These are phyloP conservation scores for Ophiostoma quercus DNA, from an alignment of 2,329 filamentous ascomycete genomes.

Conservation along the genomic window DNA sequence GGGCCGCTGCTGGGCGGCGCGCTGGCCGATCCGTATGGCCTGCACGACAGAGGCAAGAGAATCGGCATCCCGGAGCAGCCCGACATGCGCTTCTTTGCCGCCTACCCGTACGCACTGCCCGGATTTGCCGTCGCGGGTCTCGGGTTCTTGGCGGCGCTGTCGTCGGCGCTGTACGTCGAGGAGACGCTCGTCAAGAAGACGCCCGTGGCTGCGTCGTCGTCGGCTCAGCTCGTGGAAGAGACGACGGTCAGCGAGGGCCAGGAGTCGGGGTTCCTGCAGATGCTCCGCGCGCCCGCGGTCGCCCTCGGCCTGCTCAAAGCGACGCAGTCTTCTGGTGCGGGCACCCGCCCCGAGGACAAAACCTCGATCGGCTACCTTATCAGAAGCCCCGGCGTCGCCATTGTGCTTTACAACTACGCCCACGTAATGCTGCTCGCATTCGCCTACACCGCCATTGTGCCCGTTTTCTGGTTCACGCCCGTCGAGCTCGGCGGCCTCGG, in stretches of 20 bases:
- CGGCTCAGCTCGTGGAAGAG: conserved; percentile 9
- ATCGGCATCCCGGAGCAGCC: background rate
- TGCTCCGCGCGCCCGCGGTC: background rate
- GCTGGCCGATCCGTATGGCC: conserved; percentile 60
- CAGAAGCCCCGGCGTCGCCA: conserved; percentile 57
- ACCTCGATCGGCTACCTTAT: conserved; percentile 51
- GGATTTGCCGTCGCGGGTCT: conserved; percentile 54
- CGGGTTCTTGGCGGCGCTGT: conserved; percentile 48
- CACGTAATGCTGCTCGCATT: conserved; percentile 65
- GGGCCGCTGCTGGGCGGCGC: conserved; percentile 66
- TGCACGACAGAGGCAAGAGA: conserved; percentile 45
- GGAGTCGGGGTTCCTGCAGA: background rate
- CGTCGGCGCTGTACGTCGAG: conserved; percentile 53
- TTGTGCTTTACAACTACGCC: conserved; percentile 60
- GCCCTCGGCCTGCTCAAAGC: background rate
- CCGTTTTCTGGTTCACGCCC: conserved; percentile 64
- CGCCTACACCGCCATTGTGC: conserved; percentile 64
- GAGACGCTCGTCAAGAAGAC: conserved; percentile 48
- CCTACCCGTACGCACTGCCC: conserved; percentile 62
- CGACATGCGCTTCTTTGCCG: conserved; percentile 48
- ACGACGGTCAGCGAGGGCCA: conserved; percentile 5
- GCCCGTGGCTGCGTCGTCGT: background rate
- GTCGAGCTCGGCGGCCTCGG: conserved; percentile 59
- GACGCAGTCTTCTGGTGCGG: background rate
- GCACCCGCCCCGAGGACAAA: background rate